A percentile compares a stretch with the other conserved stretches of the same genome.
phyloP scores from a whole-genome alignment of 495 filamentous ascomycete species.

The Penicillium salamii region DNA sequence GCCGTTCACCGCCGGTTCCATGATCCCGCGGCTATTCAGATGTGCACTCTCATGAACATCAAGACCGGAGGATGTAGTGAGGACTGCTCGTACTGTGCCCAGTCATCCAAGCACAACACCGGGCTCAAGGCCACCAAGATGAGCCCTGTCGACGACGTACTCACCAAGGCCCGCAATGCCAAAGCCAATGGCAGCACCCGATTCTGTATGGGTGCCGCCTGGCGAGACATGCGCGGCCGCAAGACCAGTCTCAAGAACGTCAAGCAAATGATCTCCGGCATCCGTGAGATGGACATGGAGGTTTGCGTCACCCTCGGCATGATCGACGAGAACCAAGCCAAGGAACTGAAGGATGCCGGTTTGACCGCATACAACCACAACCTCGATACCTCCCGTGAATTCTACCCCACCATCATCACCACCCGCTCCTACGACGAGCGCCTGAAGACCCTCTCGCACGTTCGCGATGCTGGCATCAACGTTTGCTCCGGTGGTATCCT shows the following conservation, averaged over 20 bases:
- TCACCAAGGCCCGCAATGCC: constrained; percentile 70
- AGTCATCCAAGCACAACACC: constrained; percentile 76
- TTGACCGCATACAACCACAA: constrained; percentile 91
- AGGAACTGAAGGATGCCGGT: constrained; percentile 75
- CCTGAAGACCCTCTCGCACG: constrained; percentile 67
- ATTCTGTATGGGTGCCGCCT: constrained; percentile 91
- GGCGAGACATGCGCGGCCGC: constrained; percentile 87
- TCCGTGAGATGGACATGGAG: constrained; percentile 78
- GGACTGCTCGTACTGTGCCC: constrained; percentile 86
- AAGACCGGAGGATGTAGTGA: constrained; percentile 89
- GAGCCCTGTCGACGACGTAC: constrained; percentile 71
- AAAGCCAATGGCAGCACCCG: constrained; percentile 76
- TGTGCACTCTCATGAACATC: constrained; percentile 92
- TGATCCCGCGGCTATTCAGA: constrained; percentile 72
- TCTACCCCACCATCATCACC: constrained; percentile 77
- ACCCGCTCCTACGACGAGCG: constrained; percentile 82
- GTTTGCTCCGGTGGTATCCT: constrained; percentile 84
- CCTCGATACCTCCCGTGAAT: constrained; percentile 80
- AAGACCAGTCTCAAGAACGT: constrained; percentile 75
- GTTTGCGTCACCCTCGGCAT: constrained; percentile 85
- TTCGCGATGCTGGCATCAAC: constrained; percentile 77
- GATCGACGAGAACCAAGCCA: constrained; percentile 74
- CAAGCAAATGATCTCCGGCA: constrained; percentile 75
- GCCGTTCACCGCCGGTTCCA: constrained; percentile 79
- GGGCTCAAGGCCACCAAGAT: constrained; percentile 76